A percentile compares a stretch with the other conserved stretches of the same genome.
These are phyloP conservation scores for Raffaelea arxii DNA, from an alignment of 2,329 filamentous ascomycete species.

Conservation along the genomic window DNA sequence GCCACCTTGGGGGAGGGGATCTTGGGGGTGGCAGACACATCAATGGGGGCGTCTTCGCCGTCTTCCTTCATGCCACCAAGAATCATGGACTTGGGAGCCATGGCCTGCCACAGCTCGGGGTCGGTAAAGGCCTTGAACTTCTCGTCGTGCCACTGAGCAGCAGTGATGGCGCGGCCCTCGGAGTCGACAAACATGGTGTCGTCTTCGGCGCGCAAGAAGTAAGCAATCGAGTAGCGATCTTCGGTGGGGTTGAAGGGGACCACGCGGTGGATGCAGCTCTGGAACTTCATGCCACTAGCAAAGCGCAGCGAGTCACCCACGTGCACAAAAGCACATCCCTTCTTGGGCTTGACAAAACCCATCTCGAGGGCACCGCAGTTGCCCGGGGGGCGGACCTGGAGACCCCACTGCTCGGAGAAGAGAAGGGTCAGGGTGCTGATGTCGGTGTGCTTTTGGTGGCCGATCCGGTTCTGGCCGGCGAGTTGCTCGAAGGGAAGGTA, in stretches of 20 bases:
- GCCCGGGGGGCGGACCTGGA: constrained; percentile 38
- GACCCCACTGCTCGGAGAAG: constrained; percentile 46
- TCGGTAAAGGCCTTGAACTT: constrained; percentile 40
- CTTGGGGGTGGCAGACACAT: too few species aligned
- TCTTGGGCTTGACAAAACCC: constrained; percentile 42
- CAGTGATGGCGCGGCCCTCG: constrained; percentile 42
- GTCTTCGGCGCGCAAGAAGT: constrained; percentile 48
- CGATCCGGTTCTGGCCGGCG: constrained; percentile 20
- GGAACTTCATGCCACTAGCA: constrained; percentile 40
- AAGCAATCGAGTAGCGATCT: constrained; percentile 50
- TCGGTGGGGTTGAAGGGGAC: constrained; percentile 40
- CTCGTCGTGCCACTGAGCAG: constrained; percentile 44
- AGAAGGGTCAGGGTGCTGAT: constrained; percentile 45
- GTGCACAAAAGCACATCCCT: constrained; percentile 44
- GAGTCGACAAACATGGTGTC: constrained; percentile 45
- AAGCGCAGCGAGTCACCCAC: constrained; percentile 51
- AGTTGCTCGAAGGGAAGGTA: constrained; percentile 36
- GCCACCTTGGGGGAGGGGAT: background rate
- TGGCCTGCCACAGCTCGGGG: constrained; percentile 25
- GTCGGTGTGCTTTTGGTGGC: constrained; percentile 49
- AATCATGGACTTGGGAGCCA: constrained; percentile 37
- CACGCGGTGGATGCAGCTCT: constrained; percentile 48
- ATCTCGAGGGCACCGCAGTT: constrained; percentile 30
- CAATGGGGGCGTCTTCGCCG: constrained; percentile 12
- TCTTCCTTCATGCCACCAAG: constrained; percentile 40